These are phyloP conservation scores for Corchorus olitorius DNA, from an alignment of 345 rosid species.

Conservation along the genomic window DNA sequence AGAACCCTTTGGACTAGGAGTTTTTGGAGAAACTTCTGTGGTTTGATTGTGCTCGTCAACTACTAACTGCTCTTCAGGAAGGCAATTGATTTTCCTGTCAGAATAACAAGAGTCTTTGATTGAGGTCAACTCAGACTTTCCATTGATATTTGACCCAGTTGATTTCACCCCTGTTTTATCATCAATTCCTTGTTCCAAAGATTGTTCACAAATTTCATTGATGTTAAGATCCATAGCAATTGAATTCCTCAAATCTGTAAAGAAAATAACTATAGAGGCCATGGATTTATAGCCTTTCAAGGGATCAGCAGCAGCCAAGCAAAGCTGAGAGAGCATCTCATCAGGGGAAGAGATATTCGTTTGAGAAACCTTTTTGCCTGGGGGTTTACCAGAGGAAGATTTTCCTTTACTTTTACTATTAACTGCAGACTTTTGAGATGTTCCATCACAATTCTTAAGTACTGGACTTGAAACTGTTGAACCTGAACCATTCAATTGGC, in stretches of 20 bases:
- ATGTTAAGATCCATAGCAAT: constrained; percentile 28
- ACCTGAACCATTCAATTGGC: constrained; percentile 39
- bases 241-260: constrained; percentile 44
- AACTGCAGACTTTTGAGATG: constrained; percentile 17
- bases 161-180: constrained; percentile 33
- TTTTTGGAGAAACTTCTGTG: constrained; percentile 28
- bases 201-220: constrained; percentile 22
- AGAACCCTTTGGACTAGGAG: constrained; percentile 20
- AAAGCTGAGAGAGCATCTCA: constrained; percentile 39
- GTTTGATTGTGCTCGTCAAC: constrained; percentile 29
- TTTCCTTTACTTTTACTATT: constrained; percentile 34
- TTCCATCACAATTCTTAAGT: constrained; percentile 26
- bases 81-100: constrained; percentile 22
- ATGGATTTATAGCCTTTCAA: constrained; percentile 27
- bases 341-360: constrained; percentile 33
- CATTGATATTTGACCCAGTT: constrained; percentile 11
- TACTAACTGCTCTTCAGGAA: constrained; percentile 30
- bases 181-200: constrained; percentile 27
- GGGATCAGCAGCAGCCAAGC: constrained; percentile 42
- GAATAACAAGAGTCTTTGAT: constrained; percentile 35
- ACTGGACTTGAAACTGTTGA: constrained; percentile 29
- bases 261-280: constrained; percentile 35
- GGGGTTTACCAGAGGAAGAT: constrained; percentile 24
- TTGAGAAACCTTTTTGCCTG: constrained; percentile 21
- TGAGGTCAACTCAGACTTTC: constrained; percentile 29